These are phyloP conservation scores for Fraxinus anomala DNA, from an alignment of 257 asterid genomes.

Conservation along the genomic window DNA sequence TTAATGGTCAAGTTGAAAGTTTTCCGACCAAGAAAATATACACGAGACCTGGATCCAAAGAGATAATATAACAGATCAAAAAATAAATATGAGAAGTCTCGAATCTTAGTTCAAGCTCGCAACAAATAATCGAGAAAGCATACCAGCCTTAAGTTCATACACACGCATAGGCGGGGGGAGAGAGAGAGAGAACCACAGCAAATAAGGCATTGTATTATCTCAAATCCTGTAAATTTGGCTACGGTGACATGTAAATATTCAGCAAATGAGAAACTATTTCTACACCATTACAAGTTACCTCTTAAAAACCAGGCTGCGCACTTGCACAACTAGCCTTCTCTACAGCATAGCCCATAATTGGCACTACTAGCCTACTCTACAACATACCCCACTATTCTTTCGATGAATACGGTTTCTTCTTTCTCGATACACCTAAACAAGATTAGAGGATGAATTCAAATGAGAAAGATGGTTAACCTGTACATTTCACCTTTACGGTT, in stretches of 20 bases:
- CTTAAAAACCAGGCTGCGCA: slow-evolving; percentile 8
- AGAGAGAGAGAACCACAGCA: neutral
- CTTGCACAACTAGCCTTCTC: neutral
- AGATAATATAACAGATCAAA: too few species aligned
- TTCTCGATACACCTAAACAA: neutral
- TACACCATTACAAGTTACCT: slow-evolving; percentile 12
- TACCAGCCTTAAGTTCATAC: too few species aligned
- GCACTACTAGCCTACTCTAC: neutral
- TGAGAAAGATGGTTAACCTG: slow-evolving; percentile 20
- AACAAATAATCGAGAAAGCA: too few species aligned
- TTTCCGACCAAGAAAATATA: too few species aligned
- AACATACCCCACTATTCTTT: neutral
- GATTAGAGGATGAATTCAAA: neutral
- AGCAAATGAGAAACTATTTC: neutral
- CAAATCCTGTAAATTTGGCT: neutral
- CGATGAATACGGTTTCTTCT: neutral
- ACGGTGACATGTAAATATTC: neutral
- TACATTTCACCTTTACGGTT: slow-evolving; percentile 31
- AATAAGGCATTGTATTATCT: neutral
- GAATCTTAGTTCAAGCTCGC: too few species aligned
- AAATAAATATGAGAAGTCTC: neutral
- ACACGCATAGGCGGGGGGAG: neutral
- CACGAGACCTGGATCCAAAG: neutral
- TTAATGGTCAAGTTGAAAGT: too few species aligned
- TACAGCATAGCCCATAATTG: too few species aligned